A percentile compares a stretch with the other conserved stretches of the same genome.
phyloP scores from a whole-genome alignment of 2,329 filamentous ascomycete genomes.

The Capronia americana region DNA sequence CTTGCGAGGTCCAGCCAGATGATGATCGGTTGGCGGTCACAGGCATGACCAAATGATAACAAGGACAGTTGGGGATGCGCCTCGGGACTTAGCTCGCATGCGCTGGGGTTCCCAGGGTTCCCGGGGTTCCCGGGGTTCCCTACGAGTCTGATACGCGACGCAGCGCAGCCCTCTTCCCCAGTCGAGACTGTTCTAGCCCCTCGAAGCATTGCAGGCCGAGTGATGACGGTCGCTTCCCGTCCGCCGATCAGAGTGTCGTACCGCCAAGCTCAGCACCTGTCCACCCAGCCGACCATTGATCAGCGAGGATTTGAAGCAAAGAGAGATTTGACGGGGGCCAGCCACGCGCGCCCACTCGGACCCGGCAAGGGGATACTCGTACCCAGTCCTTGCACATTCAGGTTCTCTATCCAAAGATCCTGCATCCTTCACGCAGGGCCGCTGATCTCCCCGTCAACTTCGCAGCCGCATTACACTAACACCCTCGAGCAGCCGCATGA shows the following conservation, averaged over 20 bases:
- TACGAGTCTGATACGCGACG: not conserved
- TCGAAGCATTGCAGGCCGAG: not conserved
- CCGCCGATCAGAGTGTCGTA: not conserved
- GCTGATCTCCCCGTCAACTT: not conserved
- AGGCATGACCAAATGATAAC: not conserved
- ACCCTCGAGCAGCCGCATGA: not conserved
- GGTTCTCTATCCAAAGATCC: not conserved
- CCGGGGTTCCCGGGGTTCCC: too few species aligned
- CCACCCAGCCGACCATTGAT: not conserved
- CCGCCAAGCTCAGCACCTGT: not conserved
- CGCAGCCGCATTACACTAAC: not conserved
- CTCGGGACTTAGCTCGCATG: not conserved
- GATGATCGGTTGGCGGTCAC: not conserved
- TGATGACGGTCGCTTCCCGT: not conserved
- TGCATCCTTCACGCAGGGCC: not conserved
- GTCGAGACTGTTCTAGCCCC: too few species aligned
- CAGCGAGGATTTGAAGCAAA: not conserved
- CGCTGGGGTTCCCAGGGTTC: too few species aligned
- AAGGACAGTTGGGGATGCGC: not conserved
- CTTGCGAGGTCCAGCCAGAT: not conserved
- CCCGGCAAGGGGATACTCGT: not conserved
- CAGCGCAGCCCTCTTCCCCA: too few species aligned
- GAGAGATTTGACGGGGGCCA: not conserved
- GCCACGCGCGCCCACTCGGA: too few species aligned
- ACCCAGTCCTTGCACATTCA: not conserved